A percentile compares a stretch with the other conserved stretches of the same genome.
These are phyloP conservation scores for Fusarium bactridioides DNA, from an alignment of 2,329 filamentous ascomycete species.

Conservation along the genomic window DNA sequence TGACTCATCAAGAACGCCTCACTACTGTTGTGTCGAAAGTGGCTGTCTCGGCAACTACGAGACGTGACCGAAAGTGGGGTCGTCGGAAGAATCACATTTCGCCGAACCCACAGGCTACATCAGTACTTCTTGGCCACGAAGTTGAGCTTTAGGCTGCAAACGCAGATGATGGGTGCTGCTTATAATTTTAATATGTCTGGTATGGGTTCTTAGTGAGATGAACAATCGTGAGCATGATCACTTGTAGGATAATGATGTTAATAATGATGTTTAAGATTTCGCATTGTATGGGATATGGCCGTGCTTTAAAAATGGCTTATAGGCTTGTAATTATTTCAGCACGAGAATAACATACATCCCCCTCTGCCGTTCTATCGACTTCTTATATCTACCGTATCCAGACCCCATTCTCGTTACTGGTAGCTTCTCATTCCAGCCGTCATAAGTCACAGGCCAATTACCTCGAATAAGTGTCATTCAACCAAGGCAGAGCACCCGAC, in stretches of 20 bases:
- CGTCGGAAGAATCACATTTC: neutral
- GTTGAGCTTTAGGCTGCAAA: neutral
- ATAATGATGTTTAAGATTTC: no score
- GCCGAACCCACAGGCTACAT: neutral
- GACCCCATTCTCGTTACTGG: no score
- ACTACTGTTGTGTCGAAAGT: neutral
- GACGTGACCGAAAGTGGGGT: rapidly evolving
- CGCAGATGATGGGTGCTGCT: neutral
- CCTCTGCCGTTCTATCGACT: neutral
- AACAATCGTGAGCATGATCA: neutral
- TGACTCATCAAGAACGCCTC: neutral
- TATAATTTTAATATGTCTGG: rapidly evolving
- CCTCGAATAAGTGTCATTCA: neutral
- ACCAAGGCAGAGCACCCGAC: neutral
- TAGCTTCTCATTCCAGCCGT: no score
- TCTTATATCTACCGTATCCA: no score
- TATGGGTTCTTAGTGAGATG: neutral
- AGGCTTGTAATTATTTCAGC: neutral
- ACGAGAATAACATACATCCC: rapidly evolving
- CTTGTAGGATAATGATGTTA: no score
- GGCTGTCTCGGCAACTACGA: neutral
- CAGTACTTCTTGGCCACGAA: neutral
- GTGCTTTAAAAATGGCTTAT: neutral
- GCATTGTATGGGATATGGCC: rapidly evolving
- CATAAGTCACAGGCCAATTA: no score